Percentiles rank a stretch among this genome's conserved stretches.
phyloP scores from a whole-genome alignment of 2,329 filamentous ascomycete species.

The Periconia digitata region DNA sequence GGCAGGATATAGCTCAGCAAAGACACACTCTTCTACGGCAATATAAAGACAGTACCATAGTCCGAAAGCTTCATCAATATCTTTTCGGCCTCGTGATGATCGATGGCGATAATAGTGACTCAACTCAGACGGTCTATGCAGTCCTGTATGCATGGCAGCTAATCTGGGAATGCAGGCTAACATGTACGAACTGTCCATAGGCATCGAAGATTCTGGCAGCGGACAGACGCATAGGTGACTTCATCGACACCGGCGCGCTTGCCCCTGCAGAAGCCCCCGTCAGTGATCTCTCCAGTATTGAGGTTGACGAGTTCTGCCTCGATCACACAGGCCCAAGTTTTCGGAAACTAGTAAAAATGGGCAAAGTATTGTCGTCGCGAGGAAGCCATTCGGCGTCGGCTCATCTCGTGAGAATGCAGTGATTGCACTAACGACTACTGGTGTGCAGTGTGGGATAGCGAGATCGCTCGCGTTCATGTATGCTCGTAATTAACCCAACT shows the following conservation, averaged over 20 bases:
- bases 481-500: conserved; percentile 48
- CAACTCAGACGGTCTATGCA: background rate
- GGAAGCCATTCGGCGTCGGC: conserved; percentile 50
- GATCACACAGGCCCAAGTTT: conserved; percentile 47
- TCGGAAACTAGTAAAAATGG: conserved; percentile 41
- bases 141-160: background rate
- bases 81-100: background rate
- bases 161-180: background rate
- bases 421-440: conserved; percentile 38
- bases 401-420: conserved; percentile 51
- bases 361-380: conserved; percentile 48
- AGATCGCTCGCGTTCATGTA: conserved; percentile 52
- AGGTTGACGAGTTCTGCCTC: conserved; percentile 45
- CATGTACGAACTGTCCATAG: background rate
- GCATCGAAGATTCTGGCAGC: background rate
- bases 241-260: conserved; percentile 50
- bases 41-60: conserved; percentile 1
- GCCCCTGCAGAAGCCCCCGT: conserved; percentile 45
- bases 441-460: conserved; percentile 48
- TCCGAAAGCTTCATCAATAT: background rate
- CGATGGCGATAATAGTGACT: background rate
- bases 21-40: conserved; percentile 1
- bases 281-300: conserved; percentile 30
- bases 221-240: conserved; percentile 37
- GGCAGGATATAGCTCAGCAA: no score